phyloP scores from a whole-genome alignment of 768 basidiomycete genomes.

The Boletus pseudopeckii region DNA sequence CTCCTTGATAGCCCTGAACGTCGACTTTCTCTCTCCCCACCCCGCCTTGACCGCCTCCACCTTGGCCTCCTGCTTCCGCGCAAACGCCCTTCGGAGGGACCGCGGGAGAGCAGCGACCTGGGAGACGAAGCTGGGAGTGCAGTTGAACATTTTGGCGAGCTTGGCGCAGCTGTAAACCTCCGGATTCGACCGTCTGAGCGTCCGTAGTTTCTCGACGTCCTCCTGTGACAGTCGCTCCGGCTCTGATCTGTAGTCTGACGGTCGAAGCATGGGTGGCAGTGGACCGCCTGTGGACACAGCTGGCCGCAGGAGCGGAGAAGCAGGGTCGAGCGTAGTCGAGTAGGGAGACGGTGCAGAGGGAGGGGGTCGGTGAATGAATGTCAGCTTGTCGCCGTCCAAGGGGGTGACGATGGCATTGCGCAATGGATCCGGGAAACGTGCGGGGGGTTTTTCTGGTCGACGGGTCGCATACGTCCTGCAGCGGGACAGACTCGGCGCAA shows the following conservation, averaged over 20 bases:
- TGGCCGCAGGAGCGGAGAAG: constrained; percentile 64
- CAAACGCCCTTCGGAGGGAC: constrained; percentile 41
- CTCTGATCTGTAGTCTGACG: constrained; percentile 33
- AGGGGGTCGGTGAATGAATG: constrained; percentile 84
- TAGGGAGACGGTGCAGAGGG: constrained; percentile 70
- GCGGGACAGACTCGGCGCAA: neutral
- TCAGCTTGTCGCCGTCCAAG: constrained; percentile 54
- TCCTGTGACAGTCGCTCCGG: constrained; percentile 48
- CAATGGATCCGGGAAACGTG: constrained; percentile 57
- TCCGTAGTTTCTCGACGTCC: constrained; percentile 52
- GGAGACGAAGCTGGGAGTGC: constrained; percentile 65
- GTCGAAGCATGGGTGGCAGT: constrained; percentile 49
- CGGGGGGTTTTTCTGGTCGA: constrained; percentile 41
- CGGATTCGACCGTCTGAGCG: constrained; percentile 58
- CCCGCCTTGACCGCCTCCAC: constrained; percentile 46
- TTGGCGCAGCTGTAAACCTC: constrained; percentile 53
- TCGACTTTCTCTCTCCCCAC: constrained; percentile 71
- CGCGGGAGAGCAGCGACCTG: constrained; percentile 61
- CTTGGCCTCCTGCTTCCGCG: constrained; percentile 42
- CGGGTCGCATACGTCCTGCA: constrained; percentile 44
- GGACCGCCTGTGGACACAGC: constrained; percentile 27
- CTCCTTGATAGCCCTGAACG: constrained; percentile 58
- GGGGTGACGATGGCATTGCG: constrained; percentile 46
- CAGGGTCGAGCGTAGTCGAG: constrained; percentile 65
- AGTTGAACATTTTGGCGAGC: constrained; percentile 76